phyloP scores from a whole-genome alignment of 805 yeast species.

The Kluyveromyces aestuarii region DNA sequence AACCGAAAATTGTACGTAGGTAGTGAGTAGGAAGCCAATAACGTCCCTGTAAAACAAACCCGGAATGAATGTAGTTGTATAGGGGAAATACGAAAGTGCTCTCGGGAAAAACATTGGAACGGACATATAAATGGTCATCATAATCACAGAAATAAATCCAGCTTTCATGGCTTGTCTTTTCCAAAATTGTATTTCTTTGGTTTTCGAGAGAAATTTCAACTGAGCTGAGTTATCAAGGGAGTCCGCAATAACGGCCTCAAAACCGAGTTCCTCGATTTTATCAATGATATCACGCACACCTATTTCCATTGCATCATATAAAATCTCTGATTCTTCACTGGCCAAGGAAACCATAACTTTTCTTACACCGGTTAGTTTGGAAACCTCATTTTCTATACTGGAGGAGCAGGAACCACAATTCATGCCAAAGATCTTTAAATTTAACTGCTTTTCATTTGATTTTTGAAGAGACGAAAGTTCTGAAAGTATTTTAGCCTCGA shows the following conservation, averaged over 20 bases:
- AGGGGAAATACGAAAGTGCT: constrained; percentile 28
- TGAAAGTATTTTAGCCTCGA: constrained; percentile 37
- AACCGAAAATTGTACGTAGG: constrained; percentile 51
- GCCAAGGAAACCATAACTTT: constrained; percentile 42
- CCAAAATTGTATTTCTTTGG: constrained; percentile 71
- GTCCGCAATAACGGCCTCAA: constrained; percentile 40
- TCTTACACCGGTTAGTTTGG: constrained; percentile 37
- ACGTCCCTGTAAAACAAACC: constrained; percentile 31
- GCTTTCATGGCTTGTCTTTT: constrained; percentile 43
- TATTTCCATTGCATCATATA: constrained; percentile 38
- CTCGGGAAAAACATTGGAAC: constrained; percentile 32
- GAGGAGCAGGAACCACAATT: constrained; percentile 48
- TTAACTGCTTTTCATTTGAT: constrained; percentile 6
- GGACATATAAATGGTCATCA: constrained; percentile 41
- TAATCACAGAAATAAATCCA: constrained; percentile 52
- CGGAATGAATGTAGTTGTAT: constrained; percentile 11
- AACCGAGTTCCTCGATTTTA: constrained; percentile 41
- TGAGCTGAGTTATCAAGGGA: constrained; percentile 57
- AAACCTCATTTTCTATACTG: constrained; percentile 40
- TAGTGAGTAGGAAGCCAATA: constrained; percentile 58
- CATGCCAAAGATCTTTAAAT: constrained; percentile 47
- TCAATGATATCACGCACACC: constrained; percentile 61
- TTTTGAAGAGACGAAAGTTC: constrained; percentile 4
- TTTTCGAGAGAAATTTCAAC: constrained; percentile 54
- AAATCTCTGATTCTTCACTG: constrained; percentile 45